Evolutionary conservation across 495 filamentous ascomycete species (phyloP), one percentile per base, ranked within the genome.

Genomic region (Penicillium salamii): DNA sequence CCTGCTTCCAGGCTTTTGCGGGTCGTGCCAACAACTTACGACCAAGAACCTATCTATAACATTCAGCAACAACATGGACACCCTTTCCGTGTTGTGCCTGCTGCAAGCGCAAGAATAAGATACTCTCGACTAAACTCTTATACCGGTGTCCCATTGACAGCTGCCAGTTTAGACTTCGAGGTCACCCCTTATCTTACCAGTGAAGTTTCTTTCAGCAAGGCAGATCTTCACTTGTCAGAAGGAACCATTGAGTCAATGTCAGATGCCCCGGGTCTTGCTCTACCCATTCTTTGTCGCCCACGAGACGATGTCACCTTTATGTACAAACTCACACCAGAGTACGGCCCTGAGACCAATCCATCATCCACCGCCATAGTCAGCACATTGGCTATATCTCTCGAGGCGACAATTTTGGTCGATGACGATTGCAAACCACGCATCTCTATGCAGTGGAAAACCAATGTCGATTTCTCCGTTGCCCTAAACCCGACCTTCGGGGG

Each of bases 111-210:
- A 19, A 82, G 89, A 21, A 83, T 96, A 40, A 78, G 89, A 24
- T 95, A 95, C 63, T 84, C 89, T 6, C 80, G 84, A 48, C 73
- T 86, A 20, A 87, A 84, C 50, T 79, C 81, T 7, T 78, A 78
- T 6, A 78, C 83, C 17, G 75, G 79, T 12, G 82, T 78, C 49
- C 76, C 83, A n/a, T 77, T 82, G 18, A 77, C 92, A 0, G 79
- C 95, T 37, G 91, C 91, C 17, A 86, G 87, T 41, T 75, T 97
- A 14, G 91, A 96, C 65, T 73, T 96, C 42, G 91, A 97, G 66
- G 85, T 95, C 45, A 92, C 89, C 0, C 84, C 90, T 17, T 91
- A 89, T 52, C 80, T 89, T 40, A 81, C 82, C 31, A 89, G 82
- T 55, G 82, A 87, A 60, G 81, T 91, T 38, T 62, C 68, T 6